Base-by-base conservation (phyloP, 2,329 filamentous ascomycete genomes). In the Chrysoporthe deuterocubensis region DNA sequence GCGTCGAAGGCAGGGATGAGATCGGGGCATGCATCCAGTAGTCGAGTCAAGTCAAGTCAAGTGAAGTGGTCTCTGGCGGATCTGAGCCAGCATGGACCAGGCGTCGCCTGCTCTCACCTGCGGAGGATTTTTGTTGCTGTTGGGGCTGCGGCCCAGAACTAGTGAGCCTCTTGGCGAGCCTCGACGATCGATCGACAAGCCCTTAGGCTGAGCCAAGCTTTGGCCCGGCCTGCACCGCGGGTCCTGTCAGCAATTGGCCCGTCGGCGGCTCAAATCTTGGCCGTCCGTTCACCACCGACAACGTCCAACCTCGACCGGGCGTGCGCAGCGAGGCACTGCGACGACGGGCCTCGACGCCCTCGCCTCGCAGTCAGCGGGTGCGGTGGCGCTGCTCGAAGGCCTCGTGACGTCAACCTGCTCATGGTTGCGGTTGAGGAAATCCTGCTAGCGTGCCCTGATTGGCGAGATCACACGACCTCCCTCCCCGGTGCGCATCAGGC, bases 211-310 rank as follows among this genome's bases (percentile, higher is more conserved):
- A 26, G 26, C 26, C 50, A 54, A 54, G 50, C 50, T 54, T 48
- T 54, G 21, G 50, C 26, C 32, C 50, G n/a, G n/a, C 46, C 50
- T 54, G 50, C n/a, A 52, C 48, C 48, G 48, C 48, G n/a, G n/a
- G 21, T 21, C 21, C 26, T 32, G 50, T 32, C 50, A 54, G 50
- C 13, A 54, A 21, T 54, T 54, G 26, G 32, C 16, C n/a, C 50
- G 26, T 54, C 50, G 11, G 50, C 50, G 50, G 50, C 26, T 54
- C 50, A 32, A 32, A 26, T 5, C 50, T 54, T 14, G 50, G 50
- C 26, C 11, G 26, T 2, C 26, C 26, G 26, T 34, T 5, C 13
- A 54, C 21, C 32, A 52, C 26, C 50, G 14, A 54, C 26, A 21
- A 11, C 32, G 0, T 52, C 21, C 48, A 48, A 1, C 3, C 18